Percentiles rank a stretch among this genome's conserved stretches.
phyloP scores from a whole-genome alignment of 2,329 filamentous ascomycete species.

The Pseudopithomyces chartarum region DNA sequence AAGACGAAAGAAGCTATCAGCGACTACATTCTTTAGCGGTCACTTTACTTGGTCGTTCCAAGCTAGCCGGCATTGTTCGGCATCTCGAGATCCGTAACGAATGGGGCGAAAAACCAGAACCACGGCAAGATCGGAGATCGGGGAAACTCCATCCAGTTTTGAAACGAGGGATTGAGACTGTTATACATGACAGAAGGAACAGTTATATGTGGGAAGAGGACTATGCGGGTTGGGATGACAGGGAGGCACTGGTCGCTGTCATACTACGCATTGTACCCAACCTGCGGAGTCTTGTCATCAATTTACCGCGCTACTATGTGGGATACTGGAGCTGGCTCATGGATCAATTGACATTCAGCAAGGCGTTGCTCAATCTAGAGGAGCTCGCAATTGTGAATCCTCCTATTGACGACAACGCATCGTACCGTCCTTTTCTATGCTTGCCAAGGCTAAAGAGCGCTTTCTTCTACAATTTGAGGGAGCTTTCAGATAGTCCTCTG shows the following conservation, averaged over 20 bases:
- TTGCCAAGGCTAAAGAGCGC: background rate
- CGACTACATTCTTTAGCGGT: background rate
- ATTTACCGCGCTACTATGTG: background rate
- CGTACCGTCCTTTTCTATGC: background rate
- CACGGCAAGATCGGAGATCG: background rate
- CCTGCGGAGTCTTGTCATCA: background rate
- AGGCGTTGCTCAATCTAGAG: background rate
- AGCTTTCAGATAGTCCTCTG: background rate
- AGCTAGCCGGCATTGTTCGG: background rate
- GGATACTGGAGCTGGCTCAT: background rate
- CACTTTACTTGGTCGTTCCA: background rate
- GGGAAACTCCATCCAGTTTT: background rate
- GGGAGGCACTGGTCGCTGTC: background rate
- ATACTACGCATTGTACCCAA: background rate
- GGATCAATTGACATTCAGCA: background rate
- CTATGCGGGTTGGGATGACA: background rate
- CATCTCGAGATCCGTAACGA: constrained; percentile 4
- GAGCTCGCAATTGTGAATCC: background rate
- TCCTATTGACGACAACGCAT: background rate
- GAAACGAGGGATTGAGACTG: background rate
- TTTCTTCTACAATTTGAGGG: background rate
- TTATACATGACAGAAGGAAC: background rate
- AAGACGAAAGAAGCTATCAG: background rate
- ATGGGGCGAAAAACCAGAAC: background rate
- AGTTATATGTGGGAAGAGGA: background rate